A percentile compares a stretch with the other conserved stretches of the same genome.
These are phyloP conservation scores for Amborella trichopoda DNA, from an alignment of 164 flowering plant genomes.

Conservation along the genomic window DNA sequence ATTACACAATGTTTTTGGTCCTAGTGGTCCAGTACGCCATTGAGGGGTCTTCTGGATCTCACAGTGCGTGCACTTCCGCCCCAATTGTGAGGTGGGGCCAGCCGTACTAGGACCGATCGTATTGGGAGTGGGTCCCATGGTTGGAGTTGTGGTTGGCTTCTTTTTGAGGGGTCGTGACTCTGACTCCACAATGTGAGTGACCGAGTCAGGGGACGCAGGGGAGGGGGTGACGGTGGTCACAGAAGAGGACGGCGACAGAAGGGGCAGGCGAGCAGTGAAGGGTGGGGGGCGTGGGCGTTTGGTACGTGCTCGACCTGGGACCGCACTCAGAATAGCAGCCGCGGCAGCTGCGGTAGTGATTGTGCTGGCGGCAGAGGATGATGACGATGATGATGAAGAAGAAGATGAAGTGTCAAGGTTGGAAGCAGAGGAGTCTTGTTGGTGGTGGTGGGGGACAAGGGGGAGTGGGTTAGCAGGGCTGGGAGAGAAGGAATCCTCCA, in stretches of 20 bases:
- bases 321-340: neutral
- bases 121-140: slow-evolving; percentile 2
- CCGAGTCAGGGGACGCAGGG: slow-evolving; percentile 22
- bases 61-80: slow-evolving; percentile 82
- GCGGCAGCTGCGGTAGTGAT: slow-evolving; percentile 25
- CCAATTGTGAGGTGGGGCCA: slow-evolving; percentile 6
- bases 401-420: slow-evolving; percentile 55
- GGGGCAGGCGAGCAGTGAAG: slow-evolving; percentile 45
- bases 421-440: slow-evolving; percentile 20
- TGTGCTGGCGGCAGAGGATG: slow-evolving; percentile 43
- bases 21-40: slow-evolving; percentile 96
- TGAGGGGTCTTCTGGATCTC: slow-evolving; percentile 92
- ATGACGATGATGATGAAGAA: slow-evolving; percentile 75
- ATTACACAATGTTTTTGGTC: slow-evolving; percentile 93
- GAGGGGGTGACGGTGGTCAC: slow-evolving; percentile 14
- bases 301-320: slow-evolving; percentile 64
- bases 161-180: slow-evolving; percentile 37
- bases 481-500: slow-evolving; percentile 80
- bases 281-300: slow-evolving; percentile 80
- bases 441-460: slow-evolving; percentile 2
- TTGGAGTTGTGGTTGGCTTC: slow-evolving; percentile 34
- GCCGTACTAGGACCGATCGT: too few species aligned
- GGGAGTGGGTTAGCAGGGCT: slow-evolving; percentile 33
- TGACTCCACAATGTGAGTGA: slow-evolving; percentile 31
- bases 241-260: slow-evolving; percentile 36